Conservation (phyloP, 352 stramenopile species). For the Peronospora tabacina region DNA sequence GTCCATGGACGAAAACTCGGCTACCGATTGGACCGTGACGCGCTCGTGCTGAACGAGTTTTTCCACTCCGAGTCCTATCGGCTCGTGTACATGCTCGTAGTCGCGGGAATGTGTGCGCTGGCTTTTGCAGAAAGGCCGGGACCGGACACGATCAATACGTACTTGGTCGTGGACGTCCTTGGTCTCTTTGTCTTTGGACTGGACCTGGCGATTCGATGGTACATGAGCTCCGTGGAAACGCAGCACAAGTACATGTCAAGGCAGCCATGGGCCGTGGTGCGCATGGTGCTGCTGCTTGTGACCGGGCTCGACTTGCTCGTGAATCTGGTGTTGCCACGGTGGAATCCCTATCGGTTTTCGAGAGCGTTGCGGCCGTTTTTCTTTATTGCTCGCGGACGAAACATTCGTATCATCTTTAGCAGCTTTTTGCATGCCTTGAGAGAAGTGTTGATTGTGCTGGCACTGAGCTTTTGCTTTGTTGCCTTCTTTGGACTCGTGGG, state of each 20-base stretch:
- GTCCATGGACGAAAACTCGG: slow-evolving; percentile 81
- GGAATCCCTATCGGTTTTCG: slow-evolving; percentile 61
- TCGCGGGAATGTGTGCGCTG: slow-evolving; percentile 49
- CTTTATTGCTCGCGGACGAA: slow-evolving; percentile 66
- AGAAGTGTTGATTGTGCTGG: slow-evolving; percentile 63
- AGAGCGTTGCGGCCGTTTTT: slow-evolving; percentile 68
- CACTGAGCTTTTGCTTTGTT: slow-evolving; percentile 67
- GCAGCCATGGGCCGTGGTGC: slow-evolving; percentile 67
- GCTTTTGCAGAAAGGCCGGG: slow-evolving; percentile 60
- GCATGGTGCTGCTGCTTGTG: slow-evolving; percentile 46
- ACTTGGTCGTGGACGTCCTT: slow-evolving; percentile 51
- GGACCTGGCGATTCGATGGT: slow-evolving; percentile 68
- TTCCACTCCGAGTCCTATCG: slow-evolving; percentile 74
- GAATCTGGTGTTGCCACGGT: slow-evolving; percentile 38
- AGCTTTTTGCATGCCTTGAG: slow-evolving; percentile 69
- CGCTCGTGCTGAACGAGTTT: slow-evolving; percentile 57
- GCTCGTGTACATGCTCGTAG: slow-evolving; percentile 62
- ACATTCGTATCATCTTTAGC: slow-evolving; percentile 81
- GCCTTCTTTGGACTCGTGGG: slow-evolving; percentile 70
- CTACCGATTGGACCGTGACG: slow-evolving; percentile 61
- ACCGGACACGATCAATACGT: slow-evolving; percentile 46
- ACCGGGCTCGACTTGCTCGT: slow-evolving; percentile 45
- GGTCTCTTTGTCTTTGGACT: slow-evolving; percentile 55
- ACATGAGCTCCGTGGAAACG: slow-evolving; percentile 78
- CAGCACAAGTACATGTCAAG: slow-evolving; percentile 68